Percentiles rank a stretch among this genome's conserved stretches.
These are phyloP conservation scores for Stephanodiscus minutulus DNA, from an alignment of 108 stramenopile species.

Conservation along the genomic window DNA sequence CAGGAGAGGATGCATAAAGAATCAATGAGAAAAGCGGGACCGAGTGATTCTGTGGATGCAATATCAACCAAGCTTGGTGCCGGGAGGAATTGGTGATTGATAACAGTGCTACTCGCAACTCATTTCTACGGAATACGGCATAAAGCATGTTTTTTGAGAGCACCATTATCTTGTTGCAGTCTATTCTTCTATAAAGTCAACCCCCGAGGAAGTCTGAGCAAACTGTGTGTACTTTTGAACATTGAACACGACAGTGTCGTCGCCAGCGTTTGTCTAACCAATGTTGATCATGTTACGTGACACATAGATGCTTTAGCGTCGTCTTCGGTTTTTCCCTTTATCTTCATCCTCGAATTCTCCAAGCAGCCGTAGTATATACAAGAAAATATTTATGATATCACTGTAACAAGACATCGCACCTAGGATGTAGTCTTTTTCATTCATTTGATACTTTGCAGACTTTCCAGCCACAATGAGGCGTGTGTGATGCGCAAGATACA, in stretches of 20 bases:
- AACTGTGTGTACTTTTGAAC: not conserved
- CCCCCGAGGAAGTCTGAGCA: too few species aligned
- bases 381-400: constrained; percentile 93
- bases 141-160: not conserved
- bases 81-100: constrained; percentile 41
- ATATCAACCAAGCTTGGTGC: constrained; percentile 52
- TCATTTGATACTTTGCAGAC: constrained; percentile 83
- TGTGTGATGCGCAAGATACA: constrained; percentile 84
- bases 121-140: too few species aligned
- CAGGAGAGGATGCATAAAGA: constrained; percentile 91
- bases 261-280: not conserved
- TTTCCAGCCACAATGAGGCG: constrained; percentile 82
- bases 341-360: constrained; percentile 67
- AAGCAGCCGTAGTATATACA: constrained; percentile 82
- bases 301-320: constrained; percentile 5
- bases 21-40: constrained; percentile 62
- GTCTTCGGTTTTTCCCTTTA: not conserved
- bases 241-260: not conserved
- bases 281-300: constrained; percentile 44
- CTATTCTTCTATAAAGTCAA: too few species aligned
- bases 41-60: constrained; percentile 50
- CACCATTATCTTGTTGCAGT: not conserved
- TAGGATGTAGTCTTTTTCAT: constrained; percentile 90
- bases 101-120: too few species aligned
- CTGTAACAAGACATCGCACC: constrained; percentile 90